These are phyloP conservation scores for Thalassiosira sp. DNA, from an alignment of 352 stramenopile species.

Conservation along the genomic window DNA sequence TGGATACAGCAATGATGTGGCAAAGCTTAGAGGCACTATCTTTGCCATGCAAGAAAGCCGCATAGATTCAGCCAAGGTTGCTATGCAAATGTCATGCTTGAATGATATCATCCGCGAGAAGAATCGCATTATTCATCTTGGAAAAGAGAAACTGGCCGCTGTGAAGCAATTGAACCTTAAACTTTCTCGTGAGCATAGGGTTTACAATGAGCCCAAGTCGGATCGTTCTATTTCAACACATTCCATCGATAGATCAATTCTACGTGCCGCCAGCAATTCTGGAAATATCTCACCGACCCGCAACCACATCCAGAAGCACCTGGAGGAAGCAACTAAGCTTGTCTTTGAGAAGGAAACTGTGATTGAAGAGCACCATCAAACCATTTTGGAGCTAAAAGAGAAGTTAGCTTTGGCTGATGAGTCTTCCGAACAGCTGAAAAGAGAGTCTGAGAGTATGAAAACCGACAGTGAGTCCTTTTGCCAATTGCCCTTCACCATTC, in stretches of 20 bases:
- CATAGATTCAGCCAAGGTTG: constrained; percentile 26
- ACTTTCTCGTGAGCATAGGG: background rate
- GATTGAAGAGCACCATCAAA: constrained; percentile 13
- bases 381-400: constrained; percentile 25
- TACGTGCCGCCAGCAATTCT: constrained; percentile 17
- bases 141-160: constrained; percentile 22
- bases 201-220: constrained; percentile 11
- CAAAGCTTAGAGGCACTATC: constrained; percentile 7
- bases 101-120: constrained; percentile 49
- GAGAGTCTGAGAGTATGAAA: constrained; percentile 42
- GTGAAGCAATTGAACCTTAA: constrained; percentile 14
- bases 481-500: constrained; percentile 14
- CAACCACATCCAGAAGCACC: constrained; percentile 15
- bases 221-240: constrained; percentile 38
- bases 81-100: constrained; percentile 35
- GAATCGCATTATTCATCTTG: constrained; percentile 26
- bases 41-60: constrained; percentile 13
- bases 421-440: constrained; percentile 3
- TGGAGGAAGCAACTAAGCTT: constrained; percentile 36
- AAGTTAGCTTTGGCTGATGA: constrained; percentile 23
- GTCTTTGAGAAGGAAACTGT: constrained; percentile 34
- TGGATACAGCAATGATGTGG: constrained; percentile 29
- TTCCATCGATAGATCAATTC: constrained; percentile 37
- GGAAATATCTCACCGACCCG: constrained; percentile 23
- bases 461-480: constrained; percentile 35